Percentiles rank a stretch among this genome's conserved stretches.
Evolutionary conservation across 2,329 filamentous ascomycete genomes (phyloP).

Genomic region (Emericellopsis atlantica): DNA sequence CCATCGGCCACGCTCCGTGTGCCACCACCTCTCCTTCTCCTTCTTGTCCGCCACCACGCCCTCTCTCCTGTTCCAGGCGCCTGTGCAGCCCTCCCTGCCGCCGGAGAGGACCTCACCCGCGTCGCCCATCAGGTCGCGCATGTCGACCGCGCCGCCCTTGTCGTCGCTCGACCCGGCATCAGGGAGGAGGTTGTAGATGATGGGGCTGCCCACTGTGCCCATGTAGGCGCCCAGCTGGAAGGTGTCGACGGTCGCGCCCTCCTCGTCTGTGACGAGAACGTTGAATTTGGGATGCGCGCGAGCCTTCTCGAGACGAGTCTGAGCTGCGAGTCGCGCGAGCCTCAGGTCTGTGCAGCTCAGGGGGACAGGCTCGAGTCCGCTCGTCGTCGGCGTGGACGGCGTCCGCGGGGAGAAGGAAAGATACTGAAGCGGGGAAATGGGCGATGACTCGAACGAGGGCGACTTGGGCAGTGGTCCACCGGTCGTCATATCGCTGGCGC

Average conservation of each 20-base stretch:
- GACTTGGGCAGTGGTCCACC: slow-evolving; percentile 4
- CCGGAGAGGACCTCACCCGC: slow-evolving; percentile 28
- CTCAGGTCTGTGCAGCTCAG: slow-evolving; percentile 30
- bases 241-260: slow-evolving; percentile 33
- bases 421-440: slow-evolving; percentile 7
- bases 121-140: slow-evolving; percentile 35
- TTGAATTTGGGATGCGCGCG: slow-evolving; percentile 39
- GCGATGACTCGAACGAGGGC: slow-evolving; percentile 5
- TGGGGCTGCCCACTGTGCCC: slow-evolving; percentile 43
- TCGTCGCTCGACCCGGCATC: slow-evolving; percentile 44
- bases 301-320: slow-evolving; percentile 49
- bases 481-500: slow-evolving; percentile 4
- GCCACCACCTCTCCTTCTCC: slow-evolving; percentile 37
- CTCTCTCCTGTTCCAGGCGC: slow-evolving; percentile 30
- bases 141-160: slow-evolving; percentile 39
- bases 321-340: slow-evolving; percentile 48
- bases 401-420: slow-evolving; percentile 20
- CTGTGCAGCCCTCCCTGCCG: slow-evolving; percentile 27
- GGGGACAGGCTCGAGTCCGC: not conserved
- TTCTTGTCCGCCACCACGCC: slow-evolving; percentile 26
- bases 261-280: slow-evolving; percentile 43
- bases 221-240: slow-evolving; percentile 48
- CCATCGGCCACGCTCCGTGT: slow-evolving; percentile 35
- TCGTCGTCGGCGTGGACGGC: not conserved
- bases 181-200: slow-evolving; percentile 47